These are phyloP conservation scores for Ceratocystis cacaofunesta DNA, from an alignment of 2,329 filamentous ascomycete species.

Conservation along the genomic window DNA sequence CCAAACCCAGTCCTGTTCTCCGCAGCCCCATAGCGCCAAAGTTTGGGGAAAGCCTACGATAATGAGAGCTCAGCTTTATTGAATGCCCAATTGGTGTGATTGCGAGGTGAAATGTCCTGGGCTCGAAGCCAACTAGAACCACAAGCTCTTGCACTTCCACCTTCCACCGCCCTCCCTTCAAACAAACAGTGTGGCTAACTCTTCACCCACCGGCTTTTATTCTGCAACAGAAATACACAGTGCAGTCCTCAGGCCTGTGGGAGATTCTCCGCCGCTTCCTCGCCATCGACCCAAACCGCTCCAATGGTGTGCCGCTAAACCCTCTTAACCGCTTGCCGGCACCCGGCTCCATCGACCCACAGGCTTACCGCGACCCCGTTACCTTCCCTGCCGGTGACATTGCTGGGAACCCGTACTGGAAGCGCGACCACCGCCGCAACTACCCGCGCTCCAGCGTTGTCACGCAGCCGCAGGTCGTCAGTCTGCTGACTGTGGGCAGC, in stretches of 20 bases:
- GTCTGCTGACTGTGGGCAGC: slow-evolving; percentile 72
- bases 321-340: slow-evolving; percentile 79
- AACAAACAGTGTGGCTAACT: not conserved
- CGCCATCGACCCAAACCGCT: slow-evolving; percentile 74
- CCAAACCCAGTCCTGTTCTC: not conserved
- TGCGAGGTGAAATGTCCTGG: not conserved
- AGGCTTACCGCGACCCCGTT: slow-evolving; percentile 27
- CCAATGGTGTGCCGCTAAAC: slow-evolving; percentile 84
- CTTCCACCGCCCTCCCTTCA: not conserved
- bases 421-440: slow-evolving; percentile 69
- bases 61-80: not conserved
- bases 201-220: not conserved
- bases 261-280: slow-evolving; percentile 63
- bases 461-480: slow-evolving; percentile 70
- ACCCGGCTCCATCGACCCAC: slow-evolving; percentile 27
- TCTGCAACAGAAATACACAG: slow-evolving; percentile 69
- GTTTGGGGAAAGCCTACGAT: not conserved
- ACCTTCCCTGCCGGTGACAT: slow-evolving; percentile 41
- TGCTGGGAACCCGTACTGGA: slow-evolving; percentile 45
- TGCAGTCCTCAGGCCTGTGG: slow-evolving; percentile 83
- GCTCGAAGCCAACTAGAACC: slow-evolving; percentile 17
- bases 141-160: not conserved
- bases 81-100: not conserved
- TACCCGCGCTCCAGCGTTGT: slow-evolving; percentile 73
- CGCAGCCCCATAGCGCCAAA: not conserved